Conservation (phyloP, 2,329 filamentous ascomycete species). For the Pezicula neosporulosa region DNA sequence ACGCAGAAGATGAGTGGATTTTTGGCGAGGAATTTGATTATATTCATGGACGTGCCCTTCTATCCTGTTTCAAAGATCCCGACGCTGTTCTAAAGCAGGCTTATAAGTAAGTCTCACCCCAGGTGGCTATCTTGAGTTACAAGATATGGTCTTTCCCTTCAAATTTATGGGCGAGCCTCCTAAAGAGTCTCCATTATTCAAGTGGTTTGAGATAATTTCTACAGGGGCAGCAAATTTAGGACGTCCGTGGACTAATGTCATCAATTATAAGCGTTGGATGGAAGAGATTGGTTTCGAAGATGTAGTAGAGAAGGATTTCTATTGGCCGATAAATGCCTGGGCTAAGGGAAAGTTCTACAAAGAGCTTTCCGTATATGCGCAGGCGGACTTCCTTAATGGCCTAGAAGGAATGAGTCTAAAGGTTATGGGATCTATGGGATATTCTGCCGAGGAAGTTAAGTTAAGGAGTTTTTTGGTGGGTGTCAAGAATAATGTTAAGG, state of each 20-base stretch:
- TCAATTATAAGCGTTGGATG: constrained; percentile 22
- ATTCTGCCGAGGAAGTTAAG: constrained; percentile 23
- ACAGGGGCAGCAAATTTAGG: constrained; percentile 11
- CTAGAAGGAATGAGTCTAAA: constrained; percentile 13
- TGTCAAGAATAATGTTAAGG: constrained; percentile 11
- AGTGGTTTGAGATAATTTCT: constrained; percentile 11
- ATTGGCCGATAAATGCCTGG: constrained; percentile 24
- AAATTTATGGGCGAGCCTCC: background rate
- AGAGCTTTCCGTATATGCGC: constrained; percentile 15
- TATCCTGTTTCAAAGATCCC: constrained; percentile 2
- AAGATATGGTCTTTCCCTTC: background rate
- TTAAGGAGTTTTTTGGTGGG: constrained; percentile 15
- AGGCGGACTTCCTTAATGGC: constrained; percentile 16
- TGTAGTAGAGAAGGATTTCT: constrained; percentile 22
- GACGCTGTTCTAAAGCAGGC: background rate
- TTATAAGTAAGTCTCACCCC: background rate
- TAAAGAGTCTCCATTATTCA: background rate
- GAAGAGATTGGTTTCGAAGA: constrained; percentile 21
- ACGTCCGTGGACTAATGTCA: constrained; percentile 18
- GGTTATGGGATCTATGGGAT: constrained; percentile 19
- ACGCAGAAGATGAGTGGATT: constrained; percentile 45
- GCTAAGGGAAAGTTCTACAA: constrained; percentile 22
- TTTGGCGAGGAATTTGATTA: constrained; percentile 42
- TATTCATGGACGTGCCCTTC: constrained; percentile 23
- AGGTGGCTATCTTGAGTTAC: constrained; percentile 3